Base-by-base conservation (phyloP, 2,329 filamentous ascomycete species). In the Hypoxylon sp. region DNA sequence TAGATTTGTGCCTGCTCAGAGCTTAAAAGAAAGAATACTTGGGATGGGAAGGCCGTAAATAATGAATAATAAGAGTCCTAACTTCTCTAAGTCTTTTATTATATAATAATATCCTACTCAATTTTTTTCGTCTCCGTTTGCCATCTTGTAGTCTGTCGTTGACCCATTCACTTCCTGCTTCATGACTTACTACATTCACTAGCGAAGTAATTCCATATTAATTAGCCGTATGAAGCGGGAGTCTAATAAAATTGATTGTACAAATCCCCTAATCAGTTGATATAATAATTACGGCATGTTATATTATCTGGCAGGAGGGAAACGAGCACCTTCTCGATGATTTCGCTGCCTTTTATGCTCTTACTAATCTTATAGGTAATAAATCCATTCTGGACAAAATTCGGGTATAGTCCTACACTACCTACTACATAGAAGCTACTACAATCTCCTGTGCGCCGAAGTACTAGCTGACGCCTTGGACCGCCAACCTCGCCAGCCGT, bases 1-100 rank as follows among this genome's bases (percentile, higher is more conserved):
- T 65, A 65, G 51, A 68, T 58, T 11, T 59, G 44, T 37, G 26
- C 33, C 5, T 33, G 39, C 31, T 39, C 62, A 22, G 19, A 42
- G 42, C 29, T 29, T 14, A n/a, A 17, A 17, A 22, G 14, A 35
- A 22, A 42, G 10, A 31, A 29, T 11, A 9, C 14, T 19, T 29
- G 3, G 14, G 24, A 14, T 22, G 19, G 35, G 13, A n/a, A n/a
- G 42, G 44, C 14, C 5, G 14, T 31, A 17, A 11, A 13, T n/a
- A 31, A 14, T 51, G 31, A 26, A 47, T 14, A 9, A 47, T 47
- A 46, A 31, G 11, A 17, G 54, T 35, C 33, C 29, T 33, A 13
- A 22, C 31, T 26, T 31, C n/a, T 19, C 6, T 26, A 6, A 8
- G 26, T 10, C 14, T 4, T 37, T 10, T 5, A 19, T 31, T 52